Percentiles rank a stretch among this genome's conserved stretches.
Evolutionary conservation across 768 basidiomycete genomes (phyloP).

Genomic region (Lactifluus pinguis): DNA sequence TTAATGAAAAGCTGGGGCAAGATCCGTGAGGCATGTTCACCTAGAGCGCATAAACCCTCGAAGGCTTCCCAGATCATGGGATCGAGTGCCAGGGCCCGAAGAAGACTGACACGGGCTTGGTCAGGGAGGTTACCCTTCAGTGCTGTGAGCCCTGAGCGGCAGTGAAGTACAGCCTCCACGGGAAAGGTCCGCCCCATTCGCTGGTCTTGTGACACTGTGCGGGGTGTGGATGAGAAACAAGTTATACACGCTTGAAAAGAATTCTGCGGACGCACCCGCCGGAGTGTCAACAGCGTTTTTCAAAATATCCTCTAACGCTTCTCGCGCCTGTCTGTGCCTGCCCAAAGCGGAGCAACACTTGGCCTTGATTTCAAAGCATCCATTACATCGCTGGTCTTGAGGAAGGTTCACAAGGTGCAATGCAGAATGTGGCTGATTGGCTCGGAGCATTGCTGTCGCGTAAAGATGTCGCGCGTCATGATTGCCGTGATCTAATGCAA

Average conservation of each 20-base stretch:
- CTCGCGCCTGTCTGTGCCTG: conserved; percentile 67
- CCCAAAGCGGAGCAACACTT: conserved; percentile 66
- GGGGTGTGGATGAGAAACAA: not conserved
- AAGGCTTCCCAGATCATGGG: conserved; percentile 91
- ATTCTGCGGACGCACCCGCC: conserved; percentile 39
- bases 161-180: conserved; percentile 64
- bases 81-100: conserved; percentile 59
- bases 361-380: conserved; percentile 73
- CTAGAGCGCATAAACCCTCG: conserved; percentile 74
- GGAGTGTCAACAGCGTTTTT: conserved; percentile 43
- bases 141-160: conserved; percentile 69
- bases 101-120: conserved; percentile 62
- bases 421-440: conserved; percentile 68
- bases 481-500: conserved; percentile 54
- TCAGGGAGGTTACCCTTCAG: conserved; percentile 71
- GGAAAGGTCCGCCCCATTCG: conserved; percentile 53
- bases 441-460: conserved; percentile 64
- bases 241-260: conserved; percentile 4
- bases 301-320: conserved; percentile 57
- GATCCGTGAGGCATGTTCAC: conserved; percentile 30
- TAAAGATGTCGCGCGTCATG: conserved; percentile 83
- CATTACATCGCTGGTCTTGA: conserved; percentile 51
- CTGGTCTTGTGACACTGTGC: conserved; percentile 45
- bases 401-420: conserved; percentile 58
- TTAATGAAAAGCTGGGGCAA: conserved; percentile 5